A percentile compares a stretch with the other conserved stretches of the same genome.
These are phyloP conservation scores for Ascochyta clinopodiicola DNA, from an alignment of 2,329 filamentous ascomycete genomes.

Conservation along the genomic window DNA sequence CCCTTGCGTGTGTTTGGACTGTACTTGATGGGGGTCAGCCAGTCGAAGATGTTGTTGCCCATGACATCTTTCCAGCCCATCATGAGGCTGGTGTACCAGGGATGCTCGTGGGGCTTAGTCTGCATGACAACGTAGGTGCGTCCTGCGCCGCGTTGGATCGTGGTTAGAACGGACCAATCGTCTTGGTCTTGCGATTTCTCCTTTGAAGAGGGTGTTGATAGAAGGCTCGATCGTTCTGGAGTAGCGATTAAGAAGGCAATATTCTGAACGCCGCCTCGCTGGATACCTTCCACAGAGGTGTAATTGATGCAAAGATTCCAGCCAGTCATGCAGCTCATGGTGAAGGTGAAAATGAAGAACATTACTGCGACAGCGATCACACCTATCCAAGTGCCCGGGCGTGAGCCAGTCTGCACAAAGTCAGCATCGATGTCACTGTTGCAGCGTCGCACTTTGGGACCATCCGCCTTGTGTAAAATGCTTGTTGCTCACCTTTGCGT, in stretches of 20 bases:
- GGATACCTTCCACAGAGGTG: slow-evolving; percentile 82
- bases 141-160: slow-evolving; percentile 29
- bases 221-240: slow-evolving; percentile 12
- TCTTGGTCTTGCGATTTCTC: slow-evolving; percentile 20
- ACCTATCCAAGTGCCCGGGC: slow-evolving; percentile 62
- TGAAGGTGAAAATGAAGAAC: slow-evolving; percentile 79
- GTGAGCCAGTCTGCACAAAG: slow-evolving; percentile 24
- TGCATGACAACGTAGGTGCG: slow-evolving; percentile 81
- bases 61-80: slow-evolving; percentile 81
- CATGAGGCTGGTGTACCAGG: slow-evolving; percentile 77
- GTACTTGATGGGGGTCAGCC: slow-evolving; percentile 77
- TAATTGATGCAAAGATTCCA: slow-evolving; percentile 75
- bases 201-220: slow-evolving; percentile 22
- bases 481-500: slow-evolving; percentile 51
- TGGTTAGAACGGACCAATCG: slow-evolving; percentile 31
- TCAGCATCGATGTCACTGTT: neutral
- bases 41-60: slow-evolving; percentile 74
- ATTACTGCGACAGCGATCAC: slow-evolving; percentile 70
- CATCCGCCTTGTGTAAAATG: neutral
- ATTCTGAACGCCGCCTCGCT: slow-evolving; percentile 67
- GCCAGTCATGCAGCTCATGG: slow-evolving; percentile 77
- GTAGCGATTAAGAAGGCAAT: slow-evolving; percentile 69
- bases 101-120: slow-evolving; percentile 77
- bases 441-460: neutral
- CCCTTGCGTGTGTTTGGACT: slow-evolving; percentile 78